Evolutionary conservation across 2,329 filamentous ascomycete genomes (phyloP), one percentile per base, ranked within the genome.

Genomic region (Penicillium hesseltinei): DNA sequence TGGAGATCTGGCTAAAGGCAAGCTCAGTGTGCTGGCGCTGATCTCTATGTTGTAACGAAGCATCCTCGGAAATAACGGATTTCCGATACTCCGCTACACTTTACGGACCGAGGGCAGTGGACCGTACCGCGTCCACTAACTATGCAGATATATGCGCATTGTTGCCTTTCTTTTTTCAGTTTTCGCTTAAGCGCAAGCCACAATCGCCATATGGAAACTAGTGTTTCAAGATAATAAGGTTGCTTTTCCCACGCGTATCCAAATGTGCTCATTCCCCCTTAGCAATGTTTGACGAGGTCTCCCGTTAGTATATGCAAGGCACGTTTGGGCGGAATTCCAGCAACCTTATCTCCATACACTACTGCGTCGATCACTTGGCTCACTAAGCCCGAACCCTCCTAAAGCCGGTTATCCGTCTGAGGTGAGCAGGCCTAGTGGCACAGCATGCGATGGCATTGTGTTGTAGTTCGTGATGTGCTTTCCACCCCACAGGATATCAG

Each of bases 171-270:
- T 5, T 38, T 31, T 42, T 36, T 33, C 17, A 13, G 10, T 8
- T 21, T 27, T 46, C 15, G 35, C 31, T 25, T 5, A 38, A 10
- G 31, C 15, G 27, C 17, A 57, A 65, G 58, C 62, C 61, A 64
- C 62, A 50, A 17, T 55, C 38, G 62, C 63, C 62, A 63, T 65
- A 65, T 65, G 59, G 61, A 33, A 54, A 13, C 51, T 49, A 36
- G 40, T 51, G 62, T 65, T 65, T 64, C 62, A 64, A 61, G 57
- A 56, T 53, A 50, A 49, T 59, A 61, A 62, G 51, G 51, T 64
- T 65, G 48, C 40, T 60, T 57, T 52, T 62, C 47, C 62, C 52
- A 63, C 56, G 50, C 61, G 56, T 52, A 25, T 51, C 45, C 31
- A 13, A 53, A 42, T 29, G 13, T 21, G 29, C 35, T 61, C 61